Evolutionary conservation across 2,329 filamentous ascomycete genomes (phyloP), one percentile per base, ranked within the genome.

Genomic region (Cladosporium halotolerans): DNA sequence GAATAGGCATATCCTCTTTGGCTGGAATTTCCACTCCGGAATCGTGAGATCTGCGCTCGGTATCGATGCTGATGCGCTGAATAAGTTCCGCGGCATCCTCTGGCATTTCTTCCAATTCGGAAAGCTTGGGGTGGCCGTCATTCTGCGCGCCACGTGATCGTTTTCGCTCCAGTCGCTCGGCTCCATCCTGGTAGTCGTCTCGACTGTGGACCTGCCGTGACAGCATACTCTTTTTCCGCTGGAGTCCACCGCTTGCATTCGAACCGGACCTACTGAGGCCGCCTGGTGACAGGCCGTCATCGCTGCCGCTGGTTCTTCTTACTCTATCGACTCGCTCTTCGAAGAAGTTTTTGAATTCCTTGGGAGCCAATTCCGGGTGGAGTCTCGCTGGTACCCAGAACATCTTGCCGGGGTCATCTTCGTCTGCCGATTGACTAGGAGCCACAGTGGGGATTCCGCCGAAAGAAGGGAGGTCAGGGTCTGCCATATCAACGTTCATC

Each of bases 321-420:
- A 97, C 95, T 34, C 88, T 86, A 62, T 96, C 88, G 10, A 96
- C 89, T 65, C 91, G 85, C 58, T 91, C 95, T 65, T 99, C 92
- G 2, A 99, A 80, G 62, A 97, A 99, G 1, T 86, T 92, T 71
- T 95, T 96, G 77, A 97, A 99, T 62, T 96, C 93, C 66, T 88
- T 90, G 1, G 93, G 93, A 2, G 93, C 93, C 45, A 99, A 77
- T 70, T 99, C 93, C 0, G 93, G 93, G 64, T 99, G 93, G 28
- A 99, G 80, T 55, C 90, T 83, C 19, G 93, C 93, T 4, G 93
- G 93, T 5, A 99, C 93, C 93, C 93, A 99, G 60, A 97, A 88
- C 55, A 97, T 73, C 57, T 90, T 82, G 2, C 91, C 90, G 7
- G 89, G 83, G 67, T 97, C 92, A 62, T 90, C 86, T 67, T 95